Evolutionary conservation across 352 stramenopile genomes (phyloP).

Genomic region (Globisporangium sylvaticum): DNA sequence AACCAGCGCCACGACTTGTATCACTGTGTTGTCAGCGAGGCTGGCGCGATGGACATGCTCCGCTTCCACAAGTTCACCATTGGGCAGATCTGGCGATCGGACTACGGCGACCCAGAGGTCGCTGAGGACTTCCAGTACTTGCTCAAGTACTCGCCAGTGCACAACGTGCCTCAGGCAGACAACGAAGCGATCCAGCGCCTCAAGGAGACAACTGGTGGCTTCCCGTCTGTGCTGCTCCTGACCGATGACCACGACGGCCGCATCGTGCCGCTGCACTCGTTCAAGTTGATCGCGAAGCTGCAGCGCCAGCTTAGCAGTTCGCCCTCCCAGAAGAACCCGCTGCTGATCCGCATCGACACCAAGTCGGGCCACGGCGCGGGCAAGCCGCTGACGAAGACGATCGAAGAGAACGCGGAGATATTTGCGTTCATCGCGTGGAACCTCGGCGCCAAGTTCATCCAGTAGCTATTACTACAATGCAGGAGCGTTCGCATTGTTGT

Average conservation of each 20-base stretch:
- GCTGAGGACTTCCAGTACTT: conserved; percentile 81
- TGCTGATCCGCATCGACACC: conserved; percentile 88
- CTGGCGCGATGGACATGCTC: conserved; percentile 96
- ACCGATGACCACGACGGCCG: conserved; percentile 89
- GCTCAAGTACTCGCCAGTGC: conserved; percentile 82
- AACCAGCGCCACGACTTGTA: conserved; percentile 92
- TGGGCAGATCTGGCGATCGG: conserved; percentile 81
- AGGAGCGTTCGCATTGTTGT: no score
- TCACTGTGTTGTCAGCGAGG: conserved; percentile 88
- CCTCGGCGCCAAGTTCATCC: conserved; percentile 6
- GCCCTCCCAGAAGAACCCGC: conserved; percentile 62
- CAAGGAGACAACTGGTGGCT: conserved; percentile 37
- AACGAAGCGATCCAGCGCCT: conserved; percentile 48
- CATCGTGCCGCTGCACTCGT: conserved; percentile 88
- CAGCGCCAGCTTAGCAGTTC: conserved; percentile 63
- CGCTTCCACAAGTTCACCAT: conserved; percentile 93
- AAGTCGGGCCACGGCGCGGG: conserved; percentile 87
- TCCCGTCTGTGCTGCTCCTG: conserved; percentile 81
- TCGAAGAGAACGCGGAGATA: conserved; percentile 60
- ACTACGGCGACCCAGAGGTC: conserved; percentile 84
- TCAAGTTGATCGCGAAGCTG: conserved; percentile 87
- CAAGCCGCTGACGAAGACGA: conserved; percentile 87
- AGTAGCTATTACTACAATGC: background rate
- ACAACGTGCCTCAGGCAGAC: conserved; percentile 77
- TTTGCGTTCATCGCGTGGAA: conserved; percentile 1